Conservation (phyloP, 164 flowering plant species). For the Vitis amurensis region DNA sequence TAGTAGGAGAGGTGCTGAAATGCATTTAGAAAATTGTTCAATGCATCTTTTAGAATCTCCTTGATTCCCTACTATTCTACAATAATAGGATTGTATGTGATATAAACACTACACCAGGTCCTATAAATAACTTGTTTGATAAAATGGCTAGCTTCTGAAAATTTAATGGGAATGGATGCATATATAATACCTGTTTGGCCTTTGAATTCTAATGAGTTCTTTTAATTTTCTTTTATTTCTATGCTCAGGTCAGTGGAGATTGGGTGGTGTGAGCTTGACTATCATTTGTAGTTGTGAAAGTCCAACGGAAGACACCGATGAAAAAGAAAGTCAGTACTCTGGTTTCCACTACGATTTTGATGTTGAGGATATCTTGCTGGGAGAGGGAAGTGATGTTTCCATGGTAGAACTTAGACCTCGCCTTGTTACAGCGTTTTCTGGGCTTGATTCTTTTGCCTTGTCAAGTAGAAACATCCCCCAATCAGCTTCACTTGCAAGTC, state of each 20-base stretch:
- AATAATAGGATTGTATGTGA: neutral
- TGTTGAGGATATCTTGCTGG: conserved; percentile 59
- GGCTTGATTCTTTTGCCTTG: conserved; percentile 24
- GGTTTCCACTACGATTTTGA: conserved; percentile 50
- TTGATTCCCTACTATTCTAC: neutral
- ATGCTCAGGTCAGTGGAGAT: conserved; percentile 85
- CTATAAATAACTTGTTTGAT: neutral
- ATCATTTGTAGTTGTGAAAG: conserved; percentile 22
- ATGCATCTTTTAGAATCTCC: too few relatives aligned
- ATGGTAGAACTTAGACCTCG: conserved; percentile 80
- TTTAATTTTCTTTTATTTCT: conserved; percentile 2
- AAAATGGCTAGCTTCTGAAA: too few relatives aligned
- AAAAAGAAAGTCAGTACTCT: conserved; percentile 12
- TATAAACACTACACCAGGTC: neutral
- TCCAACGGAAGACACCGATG: conserved; percentile 21
- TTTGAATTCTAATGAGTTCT: neutral
- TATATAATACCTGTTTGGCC: neutral
- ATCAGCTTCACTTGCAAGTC: conserved; percentile 14
- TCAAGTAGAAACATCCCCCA: conserved; percentile 13
- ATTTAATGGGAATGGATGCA: neutral
- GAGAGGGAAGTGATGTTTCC: conserved; percentile 57
- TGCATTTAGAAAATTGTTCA: too few relatives aligned
- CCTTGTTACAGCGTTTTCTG: conserved; percentile 39
- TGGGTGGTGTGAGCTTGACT: conserved; percentile 55
- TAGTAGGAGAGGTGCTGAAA: neutral